phyloP scores from a whole-genome alignment of 2,329 filamentous ascomycete genomes.

The Botryosphaeria agaves region DNA sequence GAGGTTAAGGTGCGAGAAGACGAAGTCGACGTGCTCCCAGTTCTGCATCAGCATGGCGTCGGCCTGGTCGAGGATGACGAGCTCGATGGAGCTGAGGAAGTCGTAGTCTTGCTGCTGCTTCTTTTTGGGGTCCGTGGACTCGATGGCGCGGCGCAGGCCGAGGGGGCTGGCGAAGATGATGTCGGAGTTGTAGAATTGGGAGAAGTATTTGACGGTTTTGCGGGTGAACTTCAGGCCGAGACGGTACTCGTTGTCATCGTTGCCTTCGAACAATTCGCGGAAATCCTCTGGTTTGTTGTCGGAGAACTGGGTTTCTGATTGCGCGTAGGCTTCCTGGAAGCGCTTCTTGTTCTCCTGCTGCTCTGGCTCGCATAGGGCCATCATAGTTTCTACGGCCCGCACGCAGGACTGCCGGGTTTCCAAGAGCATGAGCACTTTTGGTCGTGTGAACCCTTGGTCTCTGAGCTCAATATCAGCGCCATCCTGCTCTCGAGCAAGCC shows the following conservation, averaged over 20 bases:
- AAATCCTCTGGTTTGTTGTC: constrained; percentile 73
- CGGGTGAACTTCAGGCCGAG: constrained; percentile 93
- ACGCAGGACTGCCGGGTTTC: constrained; percentile 80
- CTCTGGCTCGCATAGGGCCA: constrained; percentile 59
- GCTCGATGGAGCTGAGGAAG: constrained; percentile 84
- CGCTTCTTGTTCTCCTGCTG: constrained; percentile 92
- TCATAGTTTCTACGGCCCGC: constrained; percentile 60
- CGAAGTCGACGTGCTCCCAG: constrained; percentile 88
- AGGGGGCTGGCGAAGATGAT: constrained; percentile 85
- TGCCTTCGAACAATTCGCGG: constrained; percentile 75
- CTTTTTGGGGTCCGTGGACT: constrained; percentile 53
- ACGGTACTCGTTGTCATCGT: constrained; percentile 94
- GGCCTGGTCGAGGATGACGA: constrained; percentile 79
- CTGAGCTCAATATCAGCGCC: constrained; percentile 54
- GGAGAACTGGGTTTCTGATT: constrained; percentile 50
- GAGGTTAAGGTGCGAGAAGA: constrained; percentile 80
- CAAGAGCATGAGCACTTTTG: constrained; percentile 79
- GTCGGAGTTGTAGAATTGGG: constrained; percentile 91
- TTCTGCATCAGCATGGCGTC: constrained; percentile 95
- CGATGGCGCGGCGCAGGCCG: constrained; percentile 78
- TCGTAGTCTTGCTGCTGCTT: constrained; percentile 74
- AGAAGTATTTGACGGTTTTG: constrained; percentile 88
- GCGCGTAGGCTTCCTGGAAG: constrained; percentile 69
- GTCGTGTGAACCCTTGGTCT: constrained; percentile 90
- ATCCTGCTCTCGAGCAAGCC: constrained; percentile 48